phyloP scores from a whole-genome alignment of 345 rosid genomes.

The Ailanthus altissimus region DNA sequence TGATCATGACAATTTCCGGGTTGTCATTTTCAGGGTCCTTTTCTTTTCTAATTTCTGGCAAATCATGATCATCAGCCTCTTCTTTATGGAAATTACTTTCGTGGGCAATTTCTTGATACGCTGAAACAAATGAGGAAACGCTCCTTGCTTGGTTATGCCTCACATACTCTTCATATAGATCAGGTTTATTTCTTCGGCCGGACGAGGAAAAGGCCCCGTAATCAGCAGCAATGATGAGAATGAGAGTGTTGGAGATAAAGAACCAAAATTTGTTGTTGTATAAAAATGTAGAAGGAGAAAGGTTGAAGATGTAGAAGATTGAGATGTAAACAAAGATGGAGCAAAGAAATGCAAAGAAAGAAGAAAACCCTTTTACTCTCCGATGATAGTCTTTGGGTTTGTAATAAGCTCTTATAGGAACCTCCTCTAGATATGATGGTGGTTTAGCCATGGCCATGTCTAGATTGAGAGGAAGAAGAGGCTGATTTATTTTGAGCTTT shows the following conservation, averaged over 20 bases:
- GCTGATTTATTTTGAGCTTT: background rate
- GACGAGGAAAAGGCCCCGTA: constrained; percentile 53
- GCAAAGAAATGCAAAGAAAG: constrained; percentile 40
- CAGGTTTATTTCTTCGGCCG: constrained; percentile 25
- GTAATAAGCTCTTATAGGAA: background rate
- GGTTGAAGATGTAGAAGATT: constrained; percentile 47
- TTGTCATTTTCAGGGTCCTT: constrained; percentile 23
- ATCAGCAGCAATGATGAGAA: constrained; percentile 62
- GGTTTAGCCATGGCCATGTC: constrained; percentile 25
- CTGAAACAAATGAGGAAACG: constrained; percentile 12
- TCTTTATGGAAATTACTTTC: constrained; percentile 13
- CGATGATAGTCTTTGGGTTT: constrained; percentile 26
- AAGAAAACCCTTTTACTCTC: constrained; percentile 34
- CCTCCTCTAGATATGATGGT: constrained; percentile 24
- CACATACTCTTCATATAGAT: constrained; percentile 36
- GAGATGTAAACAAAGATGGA: constrained; percentile 44
- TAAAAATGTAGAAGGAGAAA: constrained; percentile 56
- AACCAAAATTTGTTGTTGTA: constrained; percentile 58
- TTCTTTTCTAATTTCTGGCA: background rate
- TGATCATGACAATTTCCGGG: constrained; percentile 22
- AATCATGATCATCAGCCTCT: background rate
- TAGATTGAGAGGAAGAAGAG: background rate
- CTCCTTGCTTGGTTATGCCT: constrained; percentile 26
- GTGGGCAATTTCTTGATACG: constrained; percentile 9
- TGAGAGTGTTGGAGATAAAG: constrained; percentile 63